Conservation (phyloP, 1,284 basidiomycete genomes). For the Takashimella tepidaria region DNA sequence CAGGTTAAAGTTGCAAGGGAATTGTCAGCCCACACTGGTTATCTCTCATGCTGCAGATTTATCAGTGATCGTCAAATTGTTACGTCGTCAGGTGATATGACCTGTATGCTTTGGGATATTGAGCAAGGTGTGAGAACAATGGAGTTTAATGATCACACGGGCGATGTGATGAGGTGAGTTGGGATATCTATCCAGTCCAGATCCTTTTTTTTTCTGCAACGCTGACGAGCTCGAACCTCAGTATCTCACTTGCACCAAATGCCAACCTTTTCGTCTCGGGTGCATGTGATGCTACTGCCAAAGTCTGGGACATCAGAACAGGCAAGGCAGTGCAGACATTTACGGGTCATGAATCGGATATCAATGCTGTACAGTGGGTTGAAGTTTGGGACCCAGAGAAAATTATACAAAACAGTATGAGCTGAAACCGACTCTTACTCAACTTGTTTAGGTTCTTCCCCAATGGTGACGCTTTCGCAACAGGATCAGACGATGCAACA, state of each 20-base stretch:
- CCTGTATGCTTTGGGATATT: constrained; percentile 99
- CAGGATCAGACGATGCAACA: constrained; percentile 97
- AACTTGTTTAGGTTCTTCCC: constrained; percentile 79
- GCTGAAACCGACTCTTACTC: constrained; percentile 2
- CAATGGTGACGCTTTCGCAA: constrained; percentile 96
- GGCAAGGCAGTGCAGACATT: constrained; percentile 98
- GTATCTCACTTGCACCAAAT: constrained; percentile 87
- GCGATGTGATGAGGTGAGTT: constrained; percentile 94
- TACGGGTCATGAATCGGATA: constrained; percentile 96
- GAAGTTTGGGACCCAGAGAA: too few relatives aligned
- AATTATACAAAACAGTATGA: too few relatives aligned
- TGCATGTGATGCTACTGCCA: constrained; percentile 95
- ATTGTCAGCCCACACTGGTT: constrained; percentile 93
- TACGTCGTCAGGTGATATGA: constrained; percentile 97
- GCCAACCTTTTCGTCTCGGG: constrained; percentile 97
- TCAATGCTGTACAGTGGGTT: constrained; percentile 93
- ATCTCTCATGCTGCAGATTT: constrained; percentile 96
- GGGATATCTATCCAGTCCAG: too few relatives aligned
- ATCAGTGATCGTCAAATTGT: constrained; percentile 97
- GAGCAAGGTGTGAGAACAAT: constrained; percentile 91
- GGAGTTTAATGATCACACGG: constrained; percentile 98
- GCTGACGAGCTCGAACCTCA: too few relatives aligned
- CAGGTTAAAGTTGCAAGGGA: constrained; percentile 62
- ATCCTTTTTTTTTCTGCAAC: too few relatives aligned
- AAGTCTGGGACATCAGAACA: constrained; percentile 96